Evolutionary conservation across 2,329 filamentous ascomycete species (phyloP), one percentile per base, ranked within the genome.

Genomic region (Alternaria sp.): DNA sequence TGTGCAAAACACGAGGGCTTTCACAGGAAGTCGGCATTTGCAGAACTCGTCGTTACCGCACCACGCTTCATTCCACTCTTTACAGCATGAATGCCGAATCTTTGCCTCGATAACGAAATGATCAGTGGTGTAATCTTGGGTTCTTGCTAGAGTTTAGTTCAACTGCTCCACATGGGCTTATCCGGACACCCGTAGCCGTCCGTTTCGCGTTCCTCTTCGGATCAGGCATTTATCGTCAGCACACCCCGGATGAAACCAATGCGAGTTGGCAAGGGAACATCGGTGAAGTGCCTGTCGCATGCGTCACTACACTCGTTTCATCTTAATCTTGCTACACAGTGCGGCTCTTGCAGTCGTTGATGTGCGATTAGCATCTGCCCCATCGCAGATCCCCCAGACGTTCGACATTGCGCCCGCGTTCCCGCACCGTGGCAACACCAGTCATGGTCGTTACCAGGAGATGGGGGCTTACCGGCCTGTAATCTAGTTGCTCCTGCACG

Each of bases 361-460:
- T 57, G 59, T 61, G 53, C 36, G 54, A 58, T 57, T 61, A 52
- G 40, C 36, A 47, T 58, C 30, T 44, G 25, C 59, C 30, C 47
- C 59, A 36, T 47, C 25, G 51, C 47, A 55, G 46, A 57, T 61
- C 45, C 53, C 59, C 59, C 59, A 57, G 53, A 26, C 59, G 59
- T 61, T 61, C 53, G 26, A 51, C 19, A 40, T n/a, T 23, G 28
- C 23, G 28, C 19, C 45, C 52, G 10, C 30, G 45, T 26, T 46
- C 21, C 53, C 36, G 49, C 19, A 57, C n/a, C 46, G n/a, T 44
- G 23, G 36, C 25, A 47, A 45, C 59, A 57, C 53, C 53, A 51
- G 53, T 57, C 45, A 45, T 51, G 59, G 17, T 25, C 45, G 12
- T 45, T 26, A 40, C 36, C 57, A 45, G 19, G 21, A 45, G n/a